Conservation (phyloP, 2,329 filamentous ascomycete genomes). For the Hypoxylon sp. region DNA sequence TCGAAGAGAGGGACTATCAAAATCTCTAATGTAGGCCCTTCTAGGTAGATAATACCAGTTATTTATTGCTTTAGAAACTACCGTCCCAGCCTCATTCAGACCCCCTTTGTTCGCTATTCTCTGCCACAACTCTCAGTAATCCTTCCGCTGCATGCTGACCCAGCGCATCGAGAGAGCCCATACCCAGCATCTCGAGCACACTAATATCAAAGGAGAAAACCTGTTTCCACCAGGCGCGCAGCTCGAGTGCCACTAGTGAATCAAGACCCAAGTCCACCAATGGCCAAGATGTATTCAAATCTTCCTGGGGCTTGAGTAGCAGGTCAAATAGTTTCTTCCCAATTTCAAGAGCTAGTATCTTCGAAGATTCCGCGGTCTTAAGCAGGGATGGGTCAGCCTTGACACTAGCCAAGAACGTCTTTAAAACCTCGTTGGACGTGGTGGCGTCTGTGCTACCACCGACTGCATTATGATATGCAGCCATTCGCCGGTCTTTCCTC, state of each 20-base stretch:
- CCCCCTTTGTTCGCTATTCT: conserved; percentile 22
- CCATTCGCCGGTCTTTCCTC: conserved; percentile 44
- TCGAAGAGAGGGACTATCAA: background rate
- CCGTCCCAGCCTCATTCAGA: conserved; percentile 10
- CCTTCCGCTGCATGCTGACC: conserved; percentile 41
- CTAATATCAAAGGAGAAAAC: conserved; percentile 42
- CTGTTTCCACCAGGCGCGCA: conserved; percentile 59
- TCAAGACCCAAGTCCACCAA: conserved; percentile 41
- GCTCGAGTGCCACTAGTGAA: conserved; percentile 50
- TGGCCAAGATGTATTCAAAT: conserved; percentile 30
- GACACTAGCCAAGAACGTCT: conserved; percentile 31
- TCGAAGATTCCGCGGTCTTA: conserved; percentile 14
- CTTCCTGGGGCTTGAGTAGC: conserved; percentile 39
- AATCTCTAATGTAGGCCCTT: background rate
- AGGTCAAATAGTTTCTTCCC: conserved; percentile 39
- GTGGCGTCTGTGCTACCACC: conserved; percentile 12
- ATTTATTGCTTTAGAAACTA: background rate
- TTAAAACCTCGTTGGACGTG: conserved; percentile 23
- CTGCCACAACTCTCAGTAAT: conserved; percentile 19
- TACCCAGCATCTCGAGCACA: conserved; percentile 41
- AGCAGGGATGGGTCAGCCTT: conserved; percentile 30
- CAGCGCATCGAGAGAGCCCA: conserved; percentile 40
- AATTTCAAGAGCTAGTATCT: conserved; percentile 34
- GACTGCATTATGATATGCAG: conserved; percentile 39
- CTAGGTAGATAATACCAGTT: background rate